Conservation (phyloP, 768 basidiomycete genomes). For the Lentinula sp. region DNA sequence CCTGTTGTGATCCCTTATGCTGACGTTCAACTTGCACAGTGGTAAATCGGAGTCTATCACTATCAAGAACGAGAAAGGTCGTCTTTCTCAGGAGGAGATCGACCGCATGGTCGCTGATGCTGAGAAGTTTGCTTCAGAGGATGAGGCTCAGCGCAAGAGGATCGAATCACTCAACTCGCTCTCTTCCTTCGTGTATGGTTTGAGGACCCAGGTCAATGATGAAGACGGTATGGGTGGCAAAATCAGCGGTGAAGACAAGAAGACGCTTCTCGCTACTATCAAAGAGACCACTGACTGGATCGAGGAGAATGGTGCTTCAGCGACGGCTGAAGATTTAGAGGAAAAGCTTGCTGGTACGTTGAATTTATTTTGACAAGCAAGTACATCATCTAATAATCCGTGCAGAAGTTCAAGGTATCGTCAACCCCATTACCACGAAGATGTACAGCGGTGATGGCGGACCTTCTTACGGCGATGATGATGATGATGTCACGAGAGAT, state of each 20-base stretch:
- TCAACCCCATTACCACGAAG: conserved; percentile 84
- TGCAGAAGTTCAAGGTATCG: conserved; percentile 62
- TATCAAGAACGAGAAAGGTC: conserved; percentile 95
- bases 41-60: conserved; percentile 87
- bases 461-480: conserved; percentile 20
- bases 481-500: conserved; percentile 33
- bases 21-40: conserved; percentile 24
- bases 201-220: conserved; percentile 84
- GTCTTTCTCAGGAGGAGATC: conserved; percentile 84
- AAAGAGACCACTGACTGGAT: conserved; percentile 93
- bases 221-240: conserved; percentile 90
- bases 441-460: conserved; percentile 51
- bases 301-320: conserved; percentile 72
- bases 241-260: conserved; percentile 74
- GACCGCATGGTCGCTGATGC: conserved; percentile 95
- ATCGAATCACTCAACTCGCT: conserved; percentile 82
- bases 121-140: conserved; percentile 82
- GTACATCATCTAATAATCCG: not conserved
- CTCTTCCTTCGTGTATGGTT: conserved; percentile 77
- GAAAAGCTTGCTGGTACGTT: conserved; percentile 68
- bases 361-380: not conserved
- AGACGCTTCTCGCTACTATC: conserved; percentile 70
- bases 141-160: conserved; percentile 73
- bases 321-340: conserved; percentile 83
- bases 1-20: not conserved